Conservation (phyloP, 2,329 filamentous ascomycete genomes). For the Fusarium protoensiforme region DNA sequence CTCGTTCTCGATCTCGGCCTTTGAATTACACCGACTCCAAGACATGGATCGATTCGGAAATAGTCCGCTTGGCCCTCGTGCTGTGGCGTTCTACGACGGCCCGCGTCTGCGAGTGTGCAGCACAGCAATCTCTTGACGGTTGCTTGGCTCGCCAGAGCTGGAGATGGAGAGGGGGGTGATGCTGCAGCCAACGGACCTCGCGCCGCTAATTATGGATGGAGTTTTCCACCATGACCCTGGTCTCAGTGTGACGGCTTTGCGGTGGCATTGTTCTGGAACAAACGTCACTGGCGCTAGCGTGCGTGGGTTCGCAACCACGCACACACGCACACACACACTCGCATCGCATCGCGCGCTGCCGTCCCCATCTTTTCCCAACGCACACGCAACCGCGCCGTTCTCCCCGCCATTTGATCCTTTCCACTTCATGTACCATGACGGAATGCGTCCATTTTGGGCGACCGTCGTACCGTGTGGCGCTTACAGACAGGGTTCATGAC, state of each 20-base stretch:
- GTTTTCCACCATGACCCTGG: neutral
- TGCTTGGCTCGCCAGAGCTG: neutral
- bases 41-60: neutral
- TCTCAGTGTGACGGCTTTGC: conserved; percentile 3
- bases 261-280: conserved; percentile 38
- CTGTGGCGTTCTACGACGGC: conserved; percentile 3
- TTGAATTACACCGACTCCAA: neutral
- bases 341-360: conserved; percentile 15
- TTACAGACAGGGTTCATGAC: no score
- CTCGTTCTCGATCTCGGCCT: conserved; percentile 1
- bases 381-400: conserved; percentile 26
- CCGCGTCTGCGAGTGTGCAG: neutral
- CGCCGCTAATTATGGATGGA: neutral
- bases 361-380: conserved; percentile 15
- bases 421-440: conserved; percentile 38
- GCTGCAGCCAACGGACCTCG: neutral
- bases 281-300: conserved; percentile 30
- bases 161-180: neutral
- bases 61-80: neutral
- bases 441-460: conserved; percentile 23
- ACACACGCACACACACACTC: conserved; percentile 3
- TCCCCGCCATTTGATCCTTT: conserved; percentile 29
- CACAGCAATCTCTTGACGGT: neutral
- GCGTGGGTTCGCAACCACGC: conserved; percentile 15
- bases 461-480: conserved; percentile 3